Percentiles rank a stretch among this genome's conserved stretches.
These are phyloP conservation scores for Phytophthora fragariaefolia DNA, from an alignment of 352 stramenopile genomes.

Conservation along the genomic window DNA sequence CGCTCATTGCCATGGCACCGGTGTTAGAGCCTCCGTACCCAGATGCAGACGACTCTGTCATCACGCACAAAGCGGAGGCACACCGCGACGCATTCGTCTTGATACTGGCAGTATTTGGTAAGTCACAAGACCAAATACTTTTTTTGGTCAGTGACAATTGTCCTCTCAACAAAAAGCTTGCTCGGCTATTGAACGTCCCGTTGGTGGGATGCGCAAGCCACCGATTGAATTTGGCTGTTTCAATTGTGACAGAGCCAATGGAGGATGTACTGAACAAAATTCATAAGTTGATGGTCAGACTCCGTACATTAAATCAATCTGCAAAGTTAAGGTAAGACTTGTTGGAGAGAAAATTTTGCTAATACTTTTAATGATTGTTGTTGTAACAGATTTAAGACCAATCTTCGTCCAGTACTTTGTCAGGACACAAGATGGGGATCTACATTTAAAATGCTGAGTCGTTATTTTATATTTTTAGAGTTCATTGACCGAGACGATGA, in stretches of 20 bases:
- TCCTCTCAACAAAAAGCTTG: slow-evolving; percentile 1
- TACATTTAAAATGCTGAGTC: slow-evolving; percentile 11
- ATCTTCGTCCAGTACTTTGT: too few species aligned
- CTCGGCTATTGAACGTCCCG: slow-evolving; percentile 1
- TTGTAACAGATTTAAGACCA: slow-evolving; percentile 7
- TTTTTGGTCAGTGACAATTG: slow-evolving; percentile 20
- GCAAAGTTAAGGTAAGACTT: slow-evolving; percentile 1
- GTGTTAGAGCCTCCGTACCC: slow-evolving; percentile 5
- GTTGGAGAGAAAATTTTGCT: too few species aligned
- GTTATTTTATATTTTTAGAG: slow-evolving; percentile 11
- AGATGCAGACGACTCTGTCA: neutral
- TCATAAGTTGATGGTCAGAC: slow-evolving; percentile 7
- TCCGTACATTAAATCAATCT: slow-evolving; percentile 14
- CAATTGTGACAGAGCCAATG: neutral
- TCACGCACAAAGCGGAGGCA: slow-evolving; percentile 10
- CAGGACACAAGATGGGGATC: slow-evolving; percentile 13
- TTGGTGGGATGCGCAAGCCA: slow-evolving; percentile 13
- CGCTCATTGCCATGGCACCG: slow-evolving; percentile 7
- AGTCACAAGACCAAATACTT: slow-evolving; percentile 19
- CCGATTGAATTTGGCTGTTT: slow-evolving; percentile 11
- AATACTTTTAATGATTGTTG: too few species aligned
- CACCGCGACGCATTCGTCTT: slow-evolving; percentile 1
- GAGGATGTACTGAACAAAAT: neutral
- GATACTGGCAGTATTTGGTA: slow-evolving; percentile 6
- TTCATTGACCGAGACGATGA: slow-evolving; percentile 18